These are phyloP conservation scores for Diaporthe amygdali DNA, from an alignment of 2,329 filamentous ascomycete species.

Conservation along the genomic window DNA sequence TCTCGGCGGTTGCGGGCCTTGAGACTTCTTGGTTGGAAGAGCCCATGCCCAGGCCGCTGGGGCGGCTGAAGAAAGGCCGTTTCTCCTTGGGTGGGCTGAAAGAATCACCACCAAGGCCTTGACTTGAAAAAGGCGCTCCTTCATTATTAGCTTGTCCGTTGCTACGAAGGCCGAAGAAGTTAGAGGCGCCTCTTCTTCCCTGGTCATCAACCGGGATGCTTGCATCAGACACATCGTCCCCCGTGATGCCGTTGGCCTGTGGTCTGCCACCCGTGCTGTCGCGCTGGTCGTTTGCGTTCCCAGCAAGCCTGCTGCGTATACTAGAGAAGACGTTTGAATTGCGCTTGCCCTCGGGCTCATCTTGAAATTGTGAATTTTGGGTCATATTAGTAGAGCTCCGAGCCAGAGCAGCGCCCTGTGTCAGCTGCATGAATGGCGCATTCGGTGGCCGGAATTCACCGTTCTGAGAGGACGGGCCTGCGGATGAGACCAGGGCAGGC, in stretches of 20 bases:
- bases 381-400: slow-evolving; percentile 26
- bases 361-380: slow-evolving; percentile 34
- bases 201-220: slow-evolving; percentile 47
- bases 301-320: slow-evolving; percentile 49
- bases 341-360: slow-evolving; percentile 41
- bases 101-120: slow-evolving; percentile 25
- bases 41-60: slow-evolving; percentile 25
- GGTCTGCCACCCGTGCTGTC: slow-evolving; percentile 31
- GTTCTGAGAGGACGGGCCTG: slow-evolving; percentile 19
- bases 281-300: slow-evolving; percentile 38
- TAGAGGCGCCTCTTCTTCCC: slow-evolving; percentile 41
- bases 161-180: slow-evolving; percentile 42
- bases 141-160: slow-evolving; percentile 28
- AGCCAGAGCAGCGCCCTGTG: slow-evolving; percentile 9
- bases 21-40: slow-evolving; percentile 20
- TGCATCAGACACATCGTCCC: slow-evolving; percentile 48
- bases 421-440: slow-evolving; percentile 22
- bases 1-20: slow-evolving; percentile 23
- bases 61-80: slow-evolving; percentile 34
- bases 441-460: slow-evolving; percentile 28
- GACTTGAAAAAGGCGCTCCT: slow-evolving; percentile 29
- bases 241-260: slow-evolving; percentile 31
- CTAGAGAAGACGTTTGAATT: slow-evolving; percentile 58
- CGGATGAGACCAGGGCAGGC: slow-evolving; percentile 11
- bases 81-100: slow-evolving; percentile 29